Evolutionary conservation across 495 filamentous ascomycete genomes (phyloP).

Genomic region (Usnea hakonensis): DNA sequence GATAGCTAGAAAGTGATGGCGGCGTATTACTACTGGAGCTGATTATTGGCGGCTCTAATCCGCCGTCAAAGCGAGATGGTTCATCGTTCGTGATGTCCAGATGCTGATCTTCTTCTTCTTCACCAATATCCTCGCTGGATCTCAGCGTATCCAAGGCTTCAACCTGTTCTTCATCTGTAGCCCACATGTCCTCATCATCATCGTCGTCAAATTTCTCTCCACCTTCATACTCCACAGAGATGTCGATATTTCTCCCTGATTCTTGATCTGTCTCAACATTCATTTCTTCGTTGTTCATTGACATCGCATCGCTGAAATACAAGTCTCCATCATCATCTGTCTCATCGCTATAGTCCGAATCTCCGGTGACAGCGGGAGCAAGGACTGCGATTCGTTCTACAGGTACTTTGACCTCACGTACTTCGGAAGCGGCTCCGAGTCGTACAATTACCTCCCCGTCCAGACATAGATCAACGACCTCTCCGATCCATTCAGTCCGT

Average conservation of each 20-base stretch:
- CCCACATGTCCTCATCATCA: slow-evolving; percentile 33
- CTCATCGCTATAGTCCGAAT: slow-evolving; percentile 10
- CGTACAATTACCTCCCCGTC: slow-evolving; percentile 49
- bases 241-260: slow-evolving; percentile 21
- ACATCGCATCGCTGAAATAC: slow-evolving; percentile 12
- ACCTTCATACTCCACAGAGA: slow-evolving; percentile 34
- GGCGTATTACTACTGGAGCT: background rate
- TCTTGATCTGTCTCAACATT: slow-evolving; percentile 28
- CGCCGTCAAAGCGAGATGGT: background rate
- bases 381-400: slow-evolving; percentile 40
- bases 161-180: slow-evolving; percentile 10
- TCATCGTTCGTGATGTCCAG: background rate
- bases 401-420: slow-evolving; percentile 41
- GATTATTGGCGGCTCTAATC: background rate
- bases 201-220: slow-evolving; percentile 29
- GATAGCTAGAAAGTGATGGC: background rate
- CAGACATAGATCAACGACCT: slow-evolving; percentile 45
- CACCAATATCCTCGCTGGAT: background rate
- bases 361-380: slow-evolving; percentile 23
- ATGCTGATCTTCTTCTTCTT: background rate
- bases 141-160: background rate
- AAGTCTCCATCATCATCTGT: slow-evolving; percentile 16
- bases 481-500: slow-evolving; percentile 45
- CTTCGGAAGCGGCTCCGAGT: slow-evolving; percentile 40
- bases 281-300: slow-evolving; percentile 1